Conservation (phyloP, 495 filamentous ascomycete species). For the Aspergillus bertholletiae region DNA sequence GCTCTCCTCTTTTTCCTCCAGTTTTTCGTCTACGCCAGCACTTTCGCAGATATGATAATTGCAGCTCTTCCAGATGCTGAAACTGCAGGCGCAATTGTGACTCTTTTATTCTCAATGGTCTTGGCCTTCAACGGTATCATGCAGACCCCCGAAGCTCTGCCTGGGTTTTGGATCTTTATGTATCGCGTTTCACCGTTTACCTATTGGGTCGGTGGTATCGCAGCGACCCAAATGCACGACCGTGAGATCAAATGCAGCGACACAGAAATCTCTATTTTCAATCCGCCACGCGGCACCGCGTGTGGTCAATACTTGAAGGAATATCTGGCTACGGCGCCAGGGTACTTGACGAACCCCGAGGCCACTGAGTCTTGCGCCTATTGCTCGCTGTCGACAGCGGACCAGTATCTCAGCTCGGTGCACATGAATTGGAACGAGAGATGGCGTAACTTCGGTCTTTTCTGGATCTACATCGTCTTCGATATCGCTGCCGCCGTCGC, state of each 20-base stretch:
- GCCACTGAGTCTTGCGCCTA: no score
- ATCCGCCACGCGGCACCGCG: constrained; percentile 41
- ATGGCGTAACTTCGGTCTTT: no score
- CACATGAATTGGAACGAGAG: no score
- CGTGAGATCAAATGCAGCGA: constrained; percentile 48
- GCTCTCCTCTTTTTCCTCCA: constrained; percentile 51
- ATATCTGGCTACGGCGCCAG: no score
- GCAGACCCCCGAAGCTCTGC: constrained; percentile 52
- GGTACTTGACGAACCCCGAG: no score
- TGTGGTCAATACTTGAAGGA: constrained; percentile 50
- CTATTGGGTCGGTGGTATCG: constrained; percentile 31
- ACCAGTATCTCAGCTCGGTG: no score
- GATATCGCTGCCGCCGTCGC: no score
- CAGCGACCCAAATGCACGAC: constrained; percentile 48
- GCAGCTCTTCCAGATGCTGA: constrained; percentile 53
- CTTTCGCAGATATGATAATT: constrained; percentile 55
- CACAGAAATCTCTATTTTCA: constrained; percentile 52
- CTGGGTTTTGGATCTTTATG: constrained; percentile 71
- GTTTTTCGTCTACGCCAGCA: constrained; percentile 45
- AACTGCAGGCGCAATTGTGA: constrained; percentile 49
- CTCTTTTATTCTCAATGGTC: constrained; percentile 53
- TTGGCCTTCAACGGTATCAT: constrained; percentile 59
- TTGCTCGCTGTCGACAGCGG: no score
- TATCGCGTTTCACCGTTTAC: constrained; percentile 61
- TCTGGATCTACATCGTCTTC: no score